A percentile compares a stretch with the other conserved stretches of the same genome.
phyloP scores from a whole-genome alignment of 2,329 filamentous ascomycete genomes.

The Pestalotiopsis sp. region DNA sequence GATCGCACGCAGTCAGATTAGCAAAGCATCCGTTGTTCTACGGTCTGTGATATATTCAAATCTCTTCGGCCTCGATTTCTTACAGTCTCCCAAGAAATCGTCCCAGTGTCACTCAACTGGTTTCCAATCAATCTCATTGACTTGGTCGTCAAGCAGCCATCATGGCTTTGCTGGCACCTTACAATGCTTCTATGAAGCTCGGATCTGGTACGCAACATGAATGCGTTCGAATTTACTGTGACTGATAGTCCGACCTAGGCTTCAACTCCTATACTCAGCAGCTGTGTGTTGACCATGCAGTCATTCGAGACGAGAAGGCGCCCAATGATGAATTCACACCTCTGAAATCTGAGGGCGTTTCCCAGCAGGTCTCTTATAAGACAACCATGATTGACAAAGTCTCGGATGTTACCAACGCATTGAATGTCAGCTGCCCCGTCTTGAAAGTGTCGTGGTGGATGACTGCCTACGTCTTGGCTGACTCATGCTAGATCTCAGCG shows the following conservation, averaged over 20 bases:
- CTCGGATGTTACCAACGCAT: slow-evolving; percentile 1
- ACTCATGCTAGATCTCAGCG: not conserved
- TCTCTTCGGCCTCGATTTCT: too few relatives aligned
- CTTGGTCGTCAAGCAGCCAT: not conserved
- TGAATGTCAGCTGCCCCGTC: not conserved
- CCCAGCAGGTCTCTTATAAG: not conserved
- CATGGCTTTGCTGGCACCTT: not conserved
- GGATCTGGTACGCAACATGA: not conserved
- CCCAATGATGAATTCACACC: not conserved
- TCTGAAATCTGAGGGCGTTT: not conserved
- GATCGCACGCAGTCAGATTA: too few relatives aligned
- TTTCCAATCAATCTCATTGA: not conserved
- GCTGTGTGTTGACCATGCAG: slow-evolving; percentile 3
- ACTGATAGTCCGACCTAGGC: not conserved
- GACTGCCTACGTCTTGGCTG: not conserved
- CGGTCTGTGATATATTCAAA: too few relatives aligned
- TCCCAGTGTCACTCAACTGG: too few relatives aligned
- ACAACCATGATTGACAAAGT: slow-evolving; percentile 6
- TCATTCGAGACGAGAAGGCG: not conserved
- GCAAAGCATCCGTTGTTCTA: too few relatives aligned
- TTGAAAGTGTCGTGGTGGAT: not conserved
- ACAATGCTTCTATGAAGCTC: slow-evolving; percentile 1
- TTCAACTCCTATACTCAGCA: slow-evolving; percentile 4
- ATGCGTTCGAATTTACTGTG: not conserved
- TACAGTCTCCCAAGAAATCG: too few relatives aligned